phyloP scores from a whole-genome alignment of 257 asterid genomes.

The Solanum sejunctum region DNA sequence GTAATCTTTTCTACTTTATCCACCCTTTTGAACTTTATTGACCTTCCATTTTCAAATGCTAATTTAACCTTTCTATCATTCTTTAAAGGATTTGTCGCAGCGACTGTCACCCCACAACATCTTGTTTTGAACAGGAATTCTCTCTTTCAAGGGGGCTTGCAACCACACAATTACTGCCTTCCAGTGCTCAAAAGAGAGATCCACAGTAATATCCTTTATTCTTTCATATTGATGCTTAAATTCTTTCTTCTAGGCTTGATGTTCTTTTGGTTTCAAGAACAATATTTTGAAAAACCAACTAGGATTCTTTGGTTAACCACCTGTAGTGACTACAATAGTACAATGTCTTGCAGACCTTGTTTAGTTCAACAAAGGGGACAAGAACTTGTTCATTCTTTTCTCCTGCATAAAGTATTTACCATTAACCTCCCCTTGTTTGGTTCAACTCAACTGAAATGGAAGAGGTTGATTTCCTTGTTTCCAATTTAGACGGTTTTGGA shows the following conservation, averaged over 20 bases:
- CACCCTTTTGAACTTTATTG: background rate
- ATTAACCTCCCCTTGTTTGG: background rate
- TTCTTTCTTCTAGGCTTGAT: background rate
- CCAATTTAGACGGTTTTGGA: background rate
- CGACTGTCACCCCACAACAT: slow-evolving; percentile 97
- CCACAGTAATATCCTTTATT: slow-evolving; percentile 43
- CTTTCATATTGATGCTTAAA: background rate
- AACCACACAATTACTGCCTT: slow-evolving; percentile 86
- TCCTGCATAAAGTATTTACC: background rate
- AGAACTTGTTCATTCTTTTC: background rate
- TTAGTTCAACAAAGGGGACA: background rate
- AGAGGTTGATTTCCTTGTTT: background rate
- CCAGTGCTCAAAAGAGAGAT: slow-evolving; percentile 88
- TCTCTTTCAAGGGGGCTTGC: slow-evolving; percentile 88
- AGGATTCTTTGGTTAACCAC: background rate
- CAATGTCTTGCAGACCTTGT: background rate
- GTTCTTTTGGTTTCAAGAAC: background rate
- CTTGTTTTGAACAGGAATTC: slow-evolving; percentile 84
- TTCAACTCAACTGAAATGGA: background rate
- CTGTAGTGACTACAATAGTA: background rate
- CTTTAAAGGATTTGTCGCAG: slow-evolving; percentile 67
- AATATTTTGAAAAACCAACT: background rate
- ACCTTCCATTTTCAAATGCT: background rate
- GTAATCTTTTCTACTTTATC: slow-evolving; percentile 13
- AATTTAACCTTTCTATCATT: background rate